Evolutionary conservation across 805 yeast genomes (phyloP), one percentile per base, ranked within the genome.

Genomic region (Yarrowia porcina): DNA sequence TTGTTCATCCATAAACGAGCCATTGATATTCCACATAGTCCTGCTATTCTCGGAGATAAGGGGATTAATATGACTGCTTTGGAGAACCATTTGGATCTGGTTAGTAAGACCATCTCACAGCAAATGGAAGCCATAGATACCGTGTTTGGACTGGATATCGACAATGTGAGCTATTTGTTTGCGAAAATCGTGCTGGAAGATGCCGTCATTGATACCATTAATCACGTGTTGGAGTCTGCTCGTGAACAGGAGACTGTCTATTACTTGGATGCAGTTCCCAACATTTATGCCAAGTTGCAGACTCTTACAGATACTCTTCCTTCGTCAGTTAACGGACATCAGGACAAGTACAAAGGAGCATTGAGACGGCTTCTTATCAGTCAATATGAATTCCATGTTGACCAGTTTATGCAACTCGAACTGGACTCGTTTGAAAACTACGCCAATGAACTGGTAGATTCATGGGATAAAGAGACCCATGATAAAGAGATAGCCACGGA

Each of bases 401-500:
- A 67, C 18, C 45, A 65, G 32, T 75, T 71, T 49, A 65, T 74
- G 32, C 67, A 66, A 12, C 71, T 70, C 41, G 78, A 75, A 54
- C 64, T 70, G 12, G 68, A 68, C 32, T 57, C 65, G 15, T 73
- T 72, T 57, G 50, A 66, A 9, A 63, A 61, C 9, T 64, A 64
- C 28, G 72, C 76, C n/a, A 66, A 65, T 17, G 64, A 45, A 3
- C 68, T 66, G 61, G 75, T 77, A 3, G 41, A 54, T 8, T 64
- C 64, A 6, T 78, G 79, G 75, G 69, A 68, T 27, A 60, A 65
- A 6, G 64, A 66, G 6, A 70, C 81, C 0, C 73, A 76, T 2
- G 76, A 76, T 60, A 71, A 80, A 49, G 87, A 83, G 65, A 75
- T 73, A 10, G 83, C 79, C 65, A 79, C 82, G 0, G 82, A 82